Base-by-base conservation (phyloP, 805 yeast genomes). In the Candida namnaoensis region DNA sequence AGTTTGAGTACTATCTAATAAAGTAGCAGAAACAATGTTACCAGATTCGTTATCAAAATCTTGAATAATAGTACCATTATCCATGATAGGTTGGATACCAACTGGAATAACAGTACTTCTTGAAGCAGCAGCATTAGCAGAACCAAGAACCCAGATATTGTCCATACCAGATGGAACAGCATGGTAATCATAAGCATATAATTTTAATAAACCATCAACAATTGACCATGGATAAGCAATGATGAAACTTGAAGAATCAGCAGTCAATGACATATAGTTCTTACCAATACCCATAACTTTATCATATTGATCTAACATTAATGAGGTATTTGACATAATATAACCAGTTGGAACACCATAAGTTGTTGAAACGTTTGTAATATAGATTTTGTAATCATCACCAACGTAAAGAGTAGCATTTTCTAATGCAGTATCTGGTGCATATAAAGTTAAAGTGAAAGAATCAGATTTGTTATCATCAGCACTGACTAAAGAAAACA, bases 401-500 rank as follows among this genome's bases (percentile, higher is more conserved):
- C 26, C 56, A 38, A 14, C 50, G 50, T 36, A 52, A 42, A 25
- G 49, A 53, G 15, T 32, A 1, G 61, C 51, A 34, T 48, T 57
- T 7, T 45, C 50, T 5, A 58, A 45, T 11, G 47, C 36, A 11
- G 52, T 46, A 14, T 35, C 41, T 10, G 46, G 44, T 12, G 52
- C 49, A 15, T 44, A 45, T 26, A 47, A 38, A 15, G 39, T 36
- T 10, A 39, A 26, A 6, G 32, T 32, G 37, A 46, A 40, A 13
- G 28, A 35, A 23, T 14, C 39, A 11, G 50, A 44, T 26, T 51
- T 47, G 2, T 50, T 43, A 3, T 45, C 42, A 6, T 46, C 42
- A 10, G 42, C 7, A 28, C n/a, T 6, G n/a, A 6, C 33, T 30
- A 12, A 30, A 11, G 30, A 9, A 3, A 12, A 30, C 13, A 6